Conservation (phyloP, 116 monocot species). For the Iris pallida region DNA sequence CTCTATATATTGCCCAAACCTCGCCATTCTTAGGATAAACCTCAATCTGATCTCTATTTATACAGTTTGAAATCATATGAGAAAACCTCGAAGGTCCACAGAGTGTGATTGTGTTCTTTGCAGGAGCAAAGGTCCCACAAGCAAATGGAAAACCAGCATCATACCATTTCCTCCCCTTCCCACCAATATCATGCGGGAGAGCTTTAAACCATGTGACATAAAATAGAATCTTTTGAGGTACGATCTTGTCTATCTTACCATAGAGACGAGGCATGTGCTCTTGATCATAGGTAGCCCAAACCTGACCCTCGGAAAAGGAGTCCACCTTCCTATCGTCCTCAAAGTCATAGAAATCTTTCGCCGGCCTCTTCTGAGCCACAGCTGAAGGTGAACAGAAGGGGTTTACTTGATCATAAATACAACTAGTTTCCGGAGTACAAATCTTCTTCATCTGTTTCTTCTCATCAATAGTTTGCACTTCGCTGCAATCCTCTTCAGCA, state of each 20-base stretch:
- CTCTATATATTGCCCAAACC: constrained; percentile 19
- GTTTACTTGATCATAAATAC: not conserved
- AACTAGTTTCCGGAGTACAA: not conserved
- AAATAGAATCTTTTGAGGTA: not conserved
- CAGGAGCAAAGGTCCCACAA: constrained; percentile 26
- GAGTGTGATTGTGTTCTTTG: constrained; percentile 4
- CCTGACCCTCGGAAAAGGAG: constrained; percentile 7
- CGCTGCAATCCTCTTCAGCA: not conserved
- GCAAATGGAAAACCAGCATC: constrained; percentile 27
- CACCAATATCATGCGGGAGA: not conserved
- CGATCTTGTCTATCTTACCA: not conserved
- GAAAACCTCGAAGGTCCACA: constrained; percentile 2
- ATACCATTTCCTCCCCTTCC: constrained; percentile 16
- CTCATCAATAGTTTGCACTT: not conserved
- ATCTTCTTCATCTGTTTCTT: constrained; percentile 1
- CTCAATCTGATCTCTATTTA: not conserved
- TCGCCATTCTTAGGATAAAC: constrained; percentile 5
- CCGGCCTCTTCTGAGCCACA: not conserved
- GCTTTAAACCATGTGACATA: constrained; percentile 11
- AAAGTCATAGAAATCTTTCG: not conserved
- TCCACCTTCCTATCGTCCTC: constrained; percentile 4
- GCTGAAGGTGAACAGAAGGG: not conserved
- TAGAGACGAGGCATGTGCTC: not conserved
- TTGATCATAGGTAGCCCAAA: constrained; percentile 8
- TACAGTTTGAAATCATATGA: not conserved